Evolutionary conservation across 768 basidiomycete genomes (phyloP).

Genomic region (Termitomyces sp.): DNA sequence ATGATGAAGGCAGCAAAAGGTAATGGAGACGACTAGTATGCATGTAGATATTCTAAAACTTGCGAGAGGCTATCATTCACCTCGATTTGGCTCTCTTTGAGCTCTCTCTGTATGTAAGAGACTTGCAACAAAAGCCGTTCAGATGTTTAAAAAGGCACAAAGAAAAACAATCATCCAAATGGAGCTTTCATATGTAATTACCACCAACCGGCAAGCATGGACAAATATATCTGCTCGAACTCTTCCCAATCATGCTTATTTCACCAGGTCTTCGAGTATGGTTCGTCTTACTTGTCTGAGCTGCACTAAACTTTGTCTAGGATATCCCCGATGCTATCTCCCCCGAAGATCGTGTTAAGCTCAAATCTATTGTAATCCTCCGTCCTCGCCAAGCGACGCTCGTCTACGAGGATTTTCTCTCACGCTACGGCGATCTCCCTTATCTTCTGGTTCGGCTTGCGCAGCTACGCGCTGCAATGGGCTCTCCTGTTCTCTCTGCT

Average conservation of each 20-base stretch:
- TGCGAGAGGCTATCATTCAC: no score
- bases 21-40: conserved; percentile 6
- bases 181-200: no score
- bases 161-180: no score
- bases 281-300: no score
- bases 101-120: no score
- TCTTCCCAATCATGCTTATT: not conserved
- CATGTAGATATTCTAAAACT: no score
- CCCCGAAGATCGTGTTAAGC: not conserved
- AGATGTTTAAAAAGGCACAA: no score
- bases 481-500: not conserved
- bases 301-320: not conserved
- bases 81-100: no score
- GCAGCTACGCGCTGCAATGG: not conserved
- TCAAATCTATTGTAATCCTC: not conserved
- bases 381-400: not conserved
- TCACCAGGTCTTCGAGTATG: not conserved
- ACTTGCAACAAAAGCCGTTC: no score
- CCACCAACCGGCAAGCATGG: no score
- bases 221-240: no score
- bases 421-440: not conserved
- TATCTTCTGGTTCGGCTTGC: not conserved
- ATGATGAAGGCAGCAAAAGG: not conserved
- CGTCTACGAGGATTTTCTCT: not conserved
- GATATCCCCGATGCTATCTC: not conserved